Conservation (phyloP, 2,329 filamentous ascomycete genomes). For the Seiridium unicorne region DNA sequence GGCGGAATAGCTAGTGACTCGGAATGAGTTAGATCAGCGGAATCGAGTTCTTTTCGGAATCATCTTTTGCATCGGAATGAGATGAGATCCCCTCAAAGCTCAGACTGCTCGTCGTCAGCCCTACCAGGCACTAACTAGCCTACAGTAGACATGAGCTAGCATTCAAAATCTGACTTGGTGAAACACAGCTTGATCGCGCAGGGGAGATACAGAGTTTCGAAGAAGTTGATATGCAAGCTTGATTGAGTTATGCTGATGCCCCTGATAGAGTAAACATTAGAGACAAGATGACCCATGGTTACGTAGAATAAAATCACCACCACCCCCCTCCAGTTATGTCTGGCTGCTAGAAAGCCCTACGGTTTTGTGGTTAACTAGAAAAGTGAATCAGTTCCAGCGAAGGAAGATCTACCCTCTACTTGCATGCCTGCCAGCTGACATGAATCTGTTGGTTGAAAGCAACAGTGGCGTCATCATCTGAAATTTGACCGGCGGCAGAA, state of each 20-base stretch:
- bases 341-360: too few relatives aligned
- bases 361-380: too few relatives aligned
- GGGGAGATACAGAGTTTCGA: neutral
- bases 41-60: too few relatives aligned
- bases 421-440: slow-evolving; percentile 35
- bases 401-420: neutral
- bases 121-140: too few relatives aligned
- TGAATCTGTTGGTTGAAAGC: slow-evolving; percentile 43
- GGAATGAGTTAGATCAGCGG: too few relatives aligned
- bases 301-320: neutral
- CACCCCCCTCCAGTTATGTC: neutral
- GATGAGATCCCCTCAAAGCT: too few relatives aligned
- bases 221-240: neutral
- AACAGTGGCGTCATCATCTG: slow-evolving; percentile 43
- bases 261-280: neutral
- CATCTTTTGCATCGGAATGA: too few relatives aligned
- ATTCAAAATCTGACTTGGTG: too few relatives aligned
- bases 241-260: slow-evolving; percentile 9
- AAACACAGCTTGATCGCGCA: neutral
- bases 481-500: slow-evolving; percentile 37
- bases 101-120: too few relatives aligned
- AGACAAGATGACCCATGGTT: neutral
- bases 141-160: too few relatives aligned
- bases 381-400: too few relatives aligned
- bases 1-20: neutral